phyloP scores from a whole-genome alignment of 768 basidiomycete species.

The Suillus weaverae region DNA sequence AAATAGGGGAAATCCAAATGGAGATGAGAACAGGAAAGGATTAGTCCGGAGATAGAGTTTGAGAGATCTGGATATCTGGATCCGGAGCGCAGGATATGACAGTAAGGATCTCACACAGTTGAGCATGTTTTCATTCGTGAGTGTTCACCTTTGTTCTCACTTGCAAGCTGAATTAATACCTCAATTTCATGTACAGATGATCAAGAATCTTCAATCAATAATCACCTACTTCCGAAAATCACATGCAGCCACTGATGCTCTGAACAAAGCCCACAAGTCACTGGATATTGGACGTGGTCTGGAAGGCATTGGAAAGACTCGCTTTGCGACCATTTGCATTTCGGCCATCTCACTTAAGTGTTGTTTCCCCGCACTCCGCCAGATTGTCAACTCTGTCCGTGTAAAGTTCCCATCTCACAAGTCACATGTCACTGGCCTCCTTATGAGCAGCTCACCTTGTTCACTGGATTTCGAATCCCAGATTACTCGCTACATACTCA shows the following conservation, averaged over 20 bases:
- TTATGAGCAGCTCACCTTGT: background rate
- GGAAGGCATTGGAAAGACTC: conserved; percentile 26
- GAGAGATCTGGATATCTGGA: too few species aligned
- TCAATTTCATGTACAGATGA: background rate
- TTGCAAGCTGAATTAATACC: too few species aligned
- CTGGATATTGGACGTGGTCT: conserved; percentile 18
- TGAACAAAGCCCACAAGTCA: conserved; percentile 14
- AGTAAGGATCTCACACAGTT: too few species aligned
- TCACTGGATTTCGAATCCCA: background rate
- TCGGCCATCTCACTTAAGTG: conserved; percentile 19
- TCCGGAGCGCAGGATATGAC: too few species aligned
- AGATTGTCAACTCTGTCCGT: conserved; percentile 11
- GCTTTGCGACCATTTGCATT: conserved; percentile 22
- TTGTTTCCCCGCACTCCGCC: conserved; percentile 19
- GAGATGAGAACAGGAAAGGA: too few species aligned
- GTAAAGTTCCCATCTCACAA: background rate
- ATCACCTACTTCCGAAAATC: conserved; percentile 25
- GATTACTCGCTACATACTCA: background rate
- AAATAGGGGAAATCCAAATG: too few species aligned
- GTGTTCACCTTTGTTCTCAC: too few species aligned
- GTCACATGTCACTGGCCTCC: background rate
- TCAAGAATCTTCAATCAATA: conserved; percentile 16
- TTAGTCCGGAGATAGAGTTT: too few species aligned
- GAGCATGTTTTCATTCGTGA: too few species aligned
- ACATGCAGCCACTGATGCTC: conserved; percentile 15